A percentile compares a stretch with the other conserved stretches of the same genome.
Evolutionary conservation across 164 flowering plant species (phyloP).

Genomic region (Nymphaea colorata): DNA sequence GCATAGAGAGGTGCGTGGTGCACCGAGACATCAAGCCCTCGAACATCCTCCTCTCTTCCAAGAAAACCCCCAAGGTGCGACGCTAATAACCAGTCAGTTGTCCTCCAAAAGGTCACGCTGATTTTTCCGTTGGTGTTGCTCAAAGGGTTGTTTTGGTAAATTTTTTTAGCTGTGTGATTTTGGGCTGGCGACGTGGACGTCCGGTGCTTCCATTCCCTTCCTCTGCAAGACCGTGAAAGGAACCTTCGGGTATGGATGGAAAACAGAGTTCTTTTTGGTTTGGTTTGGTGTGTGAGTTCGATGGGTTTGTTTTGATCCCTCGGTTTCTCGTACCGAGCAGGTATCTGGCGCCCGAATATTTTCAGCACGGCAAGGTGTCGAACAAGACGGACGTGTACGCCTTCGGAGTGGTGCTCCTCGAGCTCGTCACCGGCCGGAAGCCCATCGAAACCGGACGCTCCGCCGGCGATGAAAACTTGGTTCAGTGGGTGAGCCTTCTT

Average conservation of each 20-base stretch:
- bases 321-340: conserved; percentile 22
- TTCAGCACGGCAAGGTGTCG: conserved; percentile 92
- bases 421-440: conserved; percentile 74
- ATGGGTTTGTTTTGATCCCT: neutral
- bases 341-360: conserved; percentile 93
- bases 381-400: conserved; percentile 93
- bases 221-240: conserved; percentile 97
- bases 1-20: conserved; percentile 74
- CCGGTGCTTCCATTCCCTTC: conserved; percentile 89
- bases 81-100: neutral
- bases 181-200: conserved; percentile 89
- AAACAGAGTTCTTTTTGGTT: too few relatives aligned
- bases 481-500: conserved; percentile 57
- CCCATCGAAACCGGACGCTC: conserved; percentile 71
- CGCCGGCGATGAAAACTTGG: conserved; percentile 74
- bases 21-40: conserved; percentile 96
- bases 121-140: neutral
- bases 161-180: conserved; percentile 80
- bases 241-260: conserved; percentile 99
- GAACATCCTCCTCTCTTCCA: conserved; percentile 80
- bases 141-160: neutral
- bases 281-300: too few relatives aligned
- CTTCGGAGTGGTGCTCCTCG: conserved; percentile 78
- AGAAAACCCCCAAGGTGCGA: conserved; percentile 64
- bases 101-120: neutral